Base-by-base conservation (phyloP, 805 yeast genomes). In the Ogataea minuta region DNA sequence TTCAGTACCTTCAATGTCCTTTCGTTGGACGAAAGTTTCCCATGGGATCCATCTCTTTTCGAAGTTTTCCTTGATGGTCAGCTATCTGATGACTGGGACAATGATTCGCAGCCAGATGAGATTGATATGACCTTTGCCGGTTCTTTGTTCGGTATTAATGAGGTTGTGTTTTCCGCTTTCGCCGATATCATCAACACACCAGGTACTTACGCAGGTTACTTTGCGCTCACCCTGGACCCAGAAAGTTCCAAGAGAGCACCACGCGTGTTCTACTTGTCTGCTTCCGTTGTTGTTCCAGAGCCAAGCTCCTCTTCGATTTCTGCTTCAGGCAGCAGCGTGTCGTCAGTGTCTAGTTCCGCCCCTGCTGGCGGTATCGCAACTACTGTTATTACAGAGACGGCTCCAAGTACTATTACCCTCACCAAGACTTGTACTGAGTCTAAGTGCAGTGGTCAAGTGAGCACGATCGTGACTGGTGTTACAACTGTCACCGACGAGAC, bases 391-490 rank as follows among this genome's bases (percentile, higher is more conserved):
- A 48, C 47, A 28, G 38, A 39, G 37, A 47, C 51, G 26, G 45
- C 52, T 24, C 34, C 28, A 1, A 23, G 51, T 10, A 41, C 50
- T 17, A 43, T 43, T 21, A 45, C 56, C 25, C 30, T 52, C 30
- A 50, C 49, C 28, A 46, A 46, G 26, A 51, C 63, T 33, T 52
- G 61, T 42, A 49, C 54, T 31, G 48, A 46, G 31, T 43, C 36
- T 34, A 28, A 21, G 28, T 47, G 51, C 28, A 31, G 49, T n/a
- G 56, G 60, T 42, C 46, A 45, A 10, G 46, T 36, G 21, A 29
- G 46, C 9, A 47, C 56, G n/a, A 28, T 44, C 20, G 49, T 54
- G 29, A 62, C 67, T 32, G 52, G 58, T 32, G 49, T 48, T 34
- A 49, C 53, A 25, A 44, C 47, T 14, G 59, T 63, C 32, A 49